Evolutionary conservation across 495 filamentous ascomycete genomes (phyloP).

Genomic region (Penicillium tannophilum): DNA sequence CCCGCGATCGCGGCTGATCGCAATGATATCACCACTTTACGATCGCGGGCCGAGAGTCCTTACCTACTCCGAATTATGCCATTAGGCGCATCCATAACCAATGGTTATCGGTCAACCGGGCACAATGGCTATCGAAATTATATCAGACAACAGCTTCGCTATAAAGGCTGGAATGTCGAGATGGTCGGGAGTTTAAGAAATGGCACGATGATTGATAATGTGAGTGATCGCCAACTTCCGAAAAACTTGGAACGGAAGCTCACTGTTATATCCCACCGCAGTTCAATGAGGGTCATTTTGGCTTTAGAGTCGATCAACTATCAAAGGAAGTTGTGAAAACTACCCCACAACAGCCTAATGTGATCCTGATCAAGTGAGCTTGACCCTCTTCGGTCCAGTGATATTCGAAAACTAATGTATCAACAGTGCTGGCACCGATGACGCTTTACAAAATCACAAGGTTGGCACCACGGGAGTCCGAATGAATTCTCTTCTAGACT

Average conservation of each 20-base stretch:
- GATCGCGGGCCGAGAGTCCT: slow-evolving; percentile 6
- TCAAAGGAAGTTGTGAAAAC: slow-evolving; percentile 32
- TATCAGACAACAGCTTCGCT: slow-evolving; percentile 42
- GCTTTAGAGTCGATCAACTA: slow-evolving; percentile 49
- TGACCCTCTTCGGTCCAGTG: neutral
- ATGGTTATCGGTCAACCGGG: slow-evolving; percentile 51
- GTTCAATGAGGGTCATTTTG: slow-evolving; percentile 53
- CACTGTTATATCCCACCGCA: slow-evolving; percentile 12
- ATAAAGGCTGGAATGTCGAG: slow-evolving; percentile 45
- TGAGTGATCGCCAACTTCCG: slow-evolving; percentile 10
- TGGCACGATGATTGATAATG: slow-evolving; percentile 53
- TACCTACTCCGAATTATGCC: slow-evolving; percentile 52
- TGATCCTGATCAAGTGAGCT: slow-evolving; percentile 48
- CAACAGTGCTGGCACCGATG: slow-evolving; percentile 49
- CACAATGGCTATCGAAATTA: slow-evolving; percentile 56
- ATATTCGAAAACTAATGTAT: slow-evolving; percentile 2
- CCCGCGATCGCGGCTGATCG: neutral
- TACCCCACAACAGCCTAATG: slow-evolving; percentile 44
- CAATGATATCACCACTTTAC: neutral
- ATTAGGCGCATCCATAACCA: slow-evolving; percentile 61
- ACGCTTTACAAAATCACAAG: slow-evolving; percentile 40
- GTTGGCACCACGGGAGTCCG: slow-evolving; percentile 30
- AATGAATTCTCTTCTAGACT: slow-evolving; percentile 35
- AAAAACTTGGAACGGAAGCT: neutral
- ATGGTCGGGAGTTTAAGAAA: slow-evolving; percentile 50